Conservation (phyloP, 2,329 filamentous ascomycete genomes). For the Ophiocordyceps camponoti-floridani region DNA sequence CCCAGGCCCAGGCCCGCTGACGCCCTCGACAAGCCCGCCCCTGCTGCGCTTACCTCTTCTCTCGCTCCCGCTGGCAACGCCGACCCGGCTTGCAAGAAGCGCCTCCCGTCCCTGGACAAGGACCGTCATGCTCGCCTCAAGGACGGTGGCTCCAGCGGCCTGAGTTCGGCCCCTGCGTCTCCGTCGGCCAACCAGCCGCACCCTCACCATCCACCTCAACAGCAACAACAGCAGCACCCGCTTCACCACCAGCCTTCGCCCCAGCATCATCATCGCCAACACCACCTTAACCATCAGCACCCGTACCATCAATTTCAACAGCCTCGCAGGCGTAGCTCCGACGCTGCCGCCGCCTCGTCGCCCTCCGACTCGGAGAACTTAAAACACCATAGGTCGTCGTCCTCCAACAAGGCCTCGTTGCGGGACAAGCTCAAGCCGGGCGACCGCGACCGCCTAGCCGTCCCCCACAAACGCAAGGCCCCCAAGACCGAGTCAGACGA, state of each 20-base stretch:
- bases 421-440: constrained; percentile 29
- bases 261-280: neutral
- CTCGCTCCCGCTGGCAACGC: constrained; percentile 13
- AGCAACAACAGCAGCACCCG: neutral
- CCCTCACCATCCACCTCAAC: neutral
- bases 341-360: constrained; percentile 24
- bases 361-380: constrained; percentile 40
- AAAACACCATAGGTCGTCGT: constrained; percentile 20
- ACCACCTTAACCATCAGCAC: neutral
- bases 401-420: constrained; percentile 24
- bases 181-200: constrained; percentile 18
- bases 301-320: constrained; percentile 11
- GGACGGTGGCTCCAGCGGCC: constrained; percentile 31
- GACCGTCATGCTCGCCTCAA: constrained; percentile 22
- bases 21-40: constrained; percentile 13
- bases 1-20: constrained; percentile 12
- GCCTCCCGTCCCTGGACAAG: constrained; percentile 20
- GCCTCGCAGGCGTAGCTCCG: constrained; percentile 14
- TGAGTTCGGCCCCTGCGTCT: constrained; percentile 41
- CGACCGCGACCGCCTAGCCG: constrained; percentile 19
- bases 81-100: constrained; percentile 30
- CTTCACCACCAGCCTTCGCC: neutral
- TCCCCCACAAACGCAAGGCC: constrained; percentile 34
- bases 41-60: constrained; percentile 8
- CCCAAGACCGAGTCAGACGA: constrained; percentile 38